Percentiles rank a stretch among this genome's conserved stretches.
These are phyloP conservation scores for Dothideomycetes sp. DNA, from an alignment of 2,329 filamentous ascomycete genomes.

Conservation along the genomic window DNA sequence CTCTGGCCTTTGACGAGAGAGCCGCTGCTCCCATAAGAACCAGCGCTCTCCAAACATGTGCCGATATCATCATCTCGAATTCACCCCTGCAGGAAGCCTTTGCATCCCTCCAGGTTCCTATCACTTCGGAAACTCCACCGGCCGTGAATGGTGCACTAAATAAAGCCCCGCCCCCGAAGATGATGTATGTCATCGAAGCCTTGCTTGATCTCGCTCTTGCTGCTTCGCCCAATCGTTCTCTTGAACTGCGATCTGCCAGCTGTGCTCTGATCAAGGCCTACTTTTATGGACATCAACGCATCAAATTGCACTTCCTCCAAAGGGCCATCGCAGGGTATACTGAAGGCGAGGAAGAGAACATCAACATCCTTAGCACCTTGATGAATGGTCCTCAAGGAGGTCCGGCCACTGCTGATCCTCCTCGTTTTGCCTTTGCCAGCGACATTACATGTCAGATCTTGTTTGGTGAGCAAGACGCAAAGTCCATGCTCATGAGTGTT, in stretches of 20 bases:
- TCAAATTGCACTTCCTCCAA: conserved; percentile 75
- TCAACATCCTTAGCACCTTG: conserved; percentile 76
- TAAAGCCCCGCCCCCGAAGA: conserved; percentile 31
- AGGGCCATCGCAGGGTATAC: conserved; percentile 82
- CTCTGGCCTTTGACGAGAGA: conserved; percentile 67
- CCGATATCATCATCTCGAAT: conserved; percentile 80
- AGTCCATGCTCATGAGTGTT: conserved; percentile 68
- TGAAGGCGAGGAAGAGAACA: conserved; percentile 64
- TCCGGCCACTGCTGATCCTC: conserved; percentile 63
- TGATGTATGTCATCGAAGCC: conserved; percentile 83
- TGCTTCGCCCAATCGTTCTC: conserved; percentile 54
- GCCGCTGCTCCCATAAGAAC: conserved; percentile 71
- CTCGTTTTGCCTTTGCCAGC: conserved; percentile 81
- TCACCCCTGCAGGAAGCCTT: conserved; percentile 75
- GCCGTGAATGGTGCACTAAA: conserved; percentile 41
- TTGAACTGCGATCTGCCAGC: conserved; percentile 74
- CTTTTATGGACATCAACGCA: conserved; percentile 70
- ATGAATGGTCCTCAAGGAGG: conserved; percentile 53
- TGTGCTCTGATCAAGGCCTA: conserved; percentile 92
- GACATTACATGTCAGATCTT: conserved; percentile 80
- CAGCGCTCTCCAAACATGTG: conserved; percentile 77
- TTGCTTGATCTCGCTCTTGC: conserved; percentile 74
- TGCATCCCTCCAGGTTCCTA: conserved; percentile 69
- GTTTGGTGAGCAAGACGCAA: conserved; percentile 69
- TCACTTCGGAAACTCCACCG: conserved; percentile 19